phyloP scores from a whole-genome alignment of 2,329 filamentous ascomycete genomes.

The Botryotinia narcissicola region DNA sequence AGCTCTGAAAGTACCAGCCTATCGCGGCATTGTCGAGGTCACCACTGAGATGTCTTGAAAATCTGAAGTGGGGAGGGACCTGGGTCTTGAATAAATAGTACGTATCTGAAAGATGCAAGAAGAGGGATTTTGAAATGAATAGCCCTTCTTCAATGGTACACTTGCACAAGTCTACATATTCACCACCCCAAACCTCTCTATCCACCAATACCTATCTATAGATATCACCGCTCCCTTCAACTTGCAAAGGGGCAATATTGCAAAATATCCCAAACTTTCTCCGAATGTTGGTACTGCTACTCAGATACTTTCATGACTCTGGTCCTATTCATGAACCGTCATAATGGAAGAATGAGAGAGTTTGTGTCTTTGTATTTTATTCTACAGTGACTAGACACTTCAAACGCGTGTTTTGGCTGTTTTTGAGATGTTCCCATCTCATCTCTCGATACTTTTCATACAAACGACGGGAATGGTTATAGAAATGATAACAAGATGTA shows the following conservation, averaged over 20 bases:
- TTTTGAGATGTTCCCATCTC: background rate
- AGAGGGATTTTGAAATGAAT: no score
- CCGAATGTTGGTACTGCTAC: no score
- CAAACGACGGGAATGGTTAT: no score
- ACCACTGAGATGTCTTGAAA: background rate
- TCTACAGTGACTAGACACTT: background rate
- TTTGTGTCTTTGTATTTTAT: background rate
- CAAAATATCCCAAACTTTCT: no score
- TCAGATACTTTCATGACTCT: no score
- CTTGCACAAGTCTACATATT: background rate
- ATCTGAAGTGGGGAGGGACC: background rate
- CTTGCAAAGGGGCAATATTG: background rate
- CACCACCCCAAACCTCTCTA: background rate
- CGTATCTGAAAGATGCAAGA: background rate
- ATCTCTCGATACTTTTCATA: accelerated
- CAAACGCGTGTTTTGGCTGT: background rate
- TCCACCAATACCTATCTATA: background rate
- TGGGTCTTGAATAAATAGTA: background rate
- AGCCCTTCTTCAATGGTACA: no score
- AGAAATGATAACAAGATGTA: no score
- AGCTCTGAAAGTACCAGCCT: background rate
- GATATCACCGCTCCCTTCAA: background rate
- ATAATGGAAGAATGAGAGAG: no score
- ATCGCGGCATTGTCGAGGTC: accelerated
- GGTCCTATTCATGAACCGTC: no score